Conservation (phyloP, 2,329 filamentous ascomycete species). For the Thelonectria discophora region DNA sequence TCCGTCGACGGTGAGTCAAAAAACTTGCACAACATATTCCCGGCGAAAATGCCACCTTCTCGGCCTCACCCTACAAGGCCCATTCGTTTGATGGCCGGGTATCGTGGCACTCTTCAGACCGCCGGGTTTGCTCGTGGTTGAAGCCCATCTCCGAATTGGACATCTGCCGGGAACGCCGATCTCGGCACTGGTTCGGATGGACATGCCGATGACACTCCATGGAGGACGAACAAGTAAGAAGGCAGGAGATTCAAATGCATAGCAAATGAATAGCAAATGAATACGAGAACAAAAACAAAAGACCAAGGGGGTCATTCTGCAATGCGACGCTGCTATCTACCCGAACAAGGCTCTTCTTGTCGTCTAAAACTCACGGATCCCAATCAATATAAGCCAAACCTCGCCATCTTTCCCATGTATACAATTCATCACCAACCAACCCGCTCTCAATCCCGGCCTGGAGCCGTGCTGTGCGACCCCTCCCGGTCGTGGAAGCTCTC, state of each 20-base stretch:
- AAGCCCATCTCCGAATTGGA: neutral
- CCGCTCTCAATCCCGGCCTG: no score
- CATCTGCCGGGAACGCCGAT: slow-evolving; percentile 14
- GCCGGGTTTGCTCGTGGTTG: neutral
- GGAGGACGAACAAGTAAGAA: neutral
- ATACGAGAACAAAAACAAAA: neutral
- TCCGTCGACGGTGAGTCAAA: slow-evolving; percentile 24
- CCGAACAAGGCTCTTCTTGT: neutral
- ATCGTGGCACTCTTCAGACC: neutral
- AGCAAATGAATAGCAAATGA: no score
- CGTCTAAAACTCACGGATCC: neutral
- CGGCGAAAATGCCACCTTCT: neutral
- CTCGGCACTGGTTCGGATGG: slow-evolving; percentile 18
- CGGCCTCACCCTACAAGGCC: neutral
- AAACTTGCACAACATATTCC: slow-evolving; percentile 8
- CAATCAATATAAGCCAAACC: neutral
- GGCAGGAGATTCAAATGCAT: neutral
- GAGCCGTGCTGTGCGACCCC: slow-evolving; percentile 16
- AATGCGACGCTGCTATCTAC: neutral
- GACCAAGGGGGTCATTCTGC: slow-evolving; percentile 23
- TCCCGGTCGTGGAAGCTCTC: slow-evolving; percentile 25
- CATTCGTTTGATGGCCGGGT: neutral
- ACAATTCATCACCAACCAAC: no score
- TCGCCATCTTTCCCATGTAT: slow-evolving; percentile 11
- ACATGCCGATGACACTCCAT: slow-evolving; percentile 8